Evolutionary conservation across 257 asterid species (phyloP).

Genomic region (Coffea eugenioides): DNA sequence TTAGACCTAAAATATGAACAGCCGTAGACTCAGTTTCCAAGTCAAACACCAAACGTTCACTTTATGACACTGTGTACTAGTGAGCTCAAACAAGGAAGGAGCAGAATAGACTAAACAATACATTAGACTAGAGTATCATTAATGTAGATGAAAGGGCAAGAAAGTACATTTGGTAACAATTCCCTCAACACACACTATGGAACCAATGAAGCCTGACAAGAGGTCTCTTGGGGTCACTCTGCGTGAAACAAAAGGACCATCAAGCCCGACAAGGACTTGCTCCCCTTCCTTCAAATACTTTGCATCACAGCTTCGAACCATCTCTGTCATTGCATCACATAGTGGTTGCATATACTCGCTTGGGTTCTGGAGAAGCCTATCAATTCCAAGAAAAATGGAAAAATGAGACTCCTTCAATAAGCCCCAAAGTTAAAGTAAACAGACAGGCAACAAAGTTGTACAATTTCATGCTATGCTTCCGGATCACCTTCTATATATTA

Average conservation of each 20-base stretch:
- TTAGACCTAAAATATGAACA: not conserved
- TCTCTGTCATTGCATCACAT: conserved; percentile 77
- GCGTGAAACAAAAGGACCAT: conserved; percentile 93
- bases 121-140: not conserved
- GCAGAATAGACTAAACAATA: not conserved
- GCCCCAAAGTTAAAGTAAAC: not conserved
- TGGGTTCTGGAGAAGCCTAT: conserved; percentile 83
- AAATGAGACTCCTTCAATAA: not conserved
- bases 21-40: not conserved
- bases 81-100: not conserved
- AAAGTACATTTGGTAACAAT: conserved; percentile 81
- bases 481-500: not conserved
- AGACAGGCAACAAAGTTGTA: conserved; percentile 5
- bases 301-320: conserved; percentile 54
- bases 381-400: conserved; percentile 3
- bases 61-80: not conserved
- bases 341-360: conserved; percentile 92
- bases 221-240: conserved; percentile 96
- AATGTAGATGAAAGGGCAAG: not conserved
- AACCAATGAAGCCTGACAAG: conserved; percentile 86
- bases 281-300: conserved; percentile 94
- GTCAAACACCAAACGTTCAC: not conserved
- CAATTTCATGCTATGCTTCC: not conserved
- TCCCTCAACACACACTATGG: conserved; percentile 94
- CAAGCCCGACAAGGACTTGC: conserved; percentile 84